Base-by-base conservation (phyloP, 2,329 filamentous ascomycete genomes). In the Coniella vitis region DNA sequence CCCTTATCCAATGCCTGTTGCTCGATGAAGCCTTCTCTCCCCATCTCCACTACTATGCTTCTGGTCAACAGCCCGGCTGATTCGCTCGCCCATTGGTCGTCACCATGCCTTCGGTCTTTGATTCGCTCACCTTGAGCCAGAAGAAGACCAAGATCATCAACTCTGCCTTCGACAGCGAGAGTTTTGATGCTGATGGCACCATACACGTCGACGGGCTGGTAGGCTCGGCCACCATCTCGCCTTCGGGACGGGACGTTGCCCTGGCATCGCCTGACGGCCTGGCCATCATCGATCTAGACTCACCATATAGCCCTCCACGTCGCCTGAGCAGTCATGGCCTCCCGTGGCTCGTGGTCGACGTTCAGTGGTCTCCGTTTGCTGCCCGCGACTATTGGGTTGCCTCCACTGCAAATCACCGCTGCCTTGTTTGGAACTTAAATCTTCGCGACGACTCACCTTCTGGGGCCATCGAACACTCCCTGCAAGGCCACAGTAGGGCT, bases 291-390 rank as follows among this genome's bases (percentile, higher is more conserved):
- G 90, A 96, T 60, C 75, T 96, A 40, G 90, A 96, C 68, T 90
- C 84, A 10, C 89, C 89, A 1, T 93, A 90, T 63, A 93, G 86
- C 52, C 85, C 86, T 9, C 91, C 91, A 16, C 84, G 90, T 16
- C 85, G 90, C 59, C 76, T 96, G 41, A 78, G 76, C 57, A 86
- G 86, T 54, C 88, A 95, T 66, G 86, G 88, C 48, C 83, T 89
- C 38, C 86, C 88, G n/a, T 96, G 90, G 89, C 83, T 95, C 45
- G 90, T 95, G 4, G 90, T 91, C 10, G 91, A 96, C 65, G 90
- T 95, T 25, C 91, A 96, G 66, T 96, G 91, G 91, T 95, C 89
- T 10, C 91, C 91, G 1, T 95, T 96, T 64, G 87, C 90, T 12
- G 81, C 79, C 17, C 81, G 90, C 41, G 87, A 95, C 64, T 90